Percentiles rank a stretch among this genome's conserved stretches.
phyloP scores from a whole-genome alignment of 192 early-diverging fungal genomes.

The Backusella westeae region DNA sequence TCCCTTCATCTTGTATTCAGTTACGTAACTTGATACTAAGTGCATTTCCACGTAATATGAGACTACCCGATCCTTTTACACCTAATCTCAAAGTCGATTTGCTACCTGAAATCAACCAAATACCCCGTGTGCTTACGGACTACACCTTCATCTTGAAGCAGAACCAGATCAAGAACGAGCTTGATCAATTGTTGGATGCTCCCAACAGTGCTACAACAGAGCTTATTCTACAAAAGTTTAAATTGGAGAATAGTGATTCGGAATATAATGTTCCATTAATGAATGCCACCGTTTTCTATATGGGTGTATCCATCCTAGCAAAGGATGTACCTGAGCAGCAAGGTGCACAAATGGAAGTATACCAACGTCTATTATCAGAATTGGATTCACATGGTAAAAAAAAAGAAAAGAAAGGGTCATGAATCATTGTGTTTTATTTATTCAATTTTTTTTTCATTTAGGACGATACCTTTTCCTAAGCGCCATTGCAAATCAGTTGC shows the following conservation, averaged over 20 bases:
- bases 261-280: slow-evolving; percentile 79
- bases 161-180: slow-evolving; percentile 54
- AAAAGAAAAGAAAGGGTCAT: neutral
- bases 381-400: slow-evolving; percentile 71
- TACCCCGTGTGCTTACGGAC: slow-evolving; percentile 84
- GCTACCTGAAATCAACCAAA: slow-evolving; percentile 83
- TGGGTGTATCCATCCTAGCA: slow-evolving; percentile 78
- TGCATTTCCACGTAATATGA: slow-evolving; percentile 95
- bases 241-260: slow-evolving; percentile 3
- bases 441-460: neutral
- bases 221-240: neutral
- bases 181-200: neutral
- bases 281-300: slow-evolving; percentile 87
- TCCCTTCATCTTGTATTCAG: slow-evolving; percentile 90
- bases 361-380: slow-evolving; percentile 71
- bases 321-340: slow-evolving; percentile 49
- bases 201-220: neutral
- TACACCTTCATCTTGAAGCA: slow-evolving; percentile 61
- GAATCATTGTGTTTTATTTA: neutral
- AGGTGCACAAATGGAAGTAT: slow-evolving; percentile 78
- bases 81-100: slow-evolving; percentile 92
- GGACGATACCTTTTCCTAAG: slow-evolving; percentile 80
- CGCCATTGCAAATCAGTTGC: slow-evolving; percentile 94
- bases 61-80: slow-evolving; percentile 96
- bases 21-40: slow-evolving; percentile 93